These are phyloP conservation scores for Scleromitrula shiraiana DNA, from an alignment of 2,329 filamentous ascomycete genomes.

Conservation along the genomic window DNA sequence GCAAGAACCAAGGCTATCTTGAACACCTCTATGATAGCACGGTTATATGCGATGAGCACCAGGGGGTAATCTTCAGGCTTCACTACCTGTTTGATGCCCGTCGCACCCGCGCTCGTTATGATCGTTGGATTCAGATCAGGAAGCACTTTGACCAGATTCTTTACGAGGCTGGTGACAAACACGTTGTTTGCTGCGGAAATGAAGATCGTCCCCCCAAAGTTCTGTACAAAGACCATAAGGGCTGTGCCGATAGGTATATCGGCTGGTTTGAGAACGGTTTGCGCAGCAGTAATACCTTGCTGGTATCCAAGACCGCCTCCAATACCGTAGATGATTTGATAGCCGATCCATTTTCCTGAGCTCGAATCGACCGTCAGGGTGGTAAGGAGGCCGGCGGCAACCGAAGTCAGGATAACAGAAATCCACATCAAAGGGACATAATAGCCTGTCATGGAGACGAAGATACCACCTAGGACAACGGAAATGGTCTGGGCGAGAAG, in stretches of 20 bases:
- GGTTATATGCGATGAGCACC: constrained; percentile 53
- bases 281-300: constrained; percentile 38
- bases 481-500: constrained; percentile 35
- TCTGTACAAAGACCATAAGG: constrained; percentile 9
- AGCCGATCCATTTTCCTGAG: constrained; percentile 41
- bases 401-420: constrained; percentile 30
- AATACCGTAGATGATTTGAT: constrained; percentile 35
- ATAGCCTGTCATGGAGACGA: constrained; percentile 35
- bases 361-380: constrained; percentile 27
- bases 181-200: constrained; percentile 7
- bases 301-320: constrained; percentile 38
- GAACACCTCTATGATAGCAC: constrained; percentile 49
- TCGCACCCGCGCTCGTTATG: not conserved
- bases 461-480: constrained; percentile 33
- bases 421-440: constrained; percentile 38
- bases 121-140: constrained; percentile 7
- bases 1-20: constrained; percentile 50
- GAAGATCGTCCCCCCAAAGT: constrained; percentile 6
- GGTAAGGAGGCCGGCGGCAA: constrained; percentile 34
- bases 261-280: constrained; percentile 38
- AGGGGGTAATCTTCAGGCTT: no score
- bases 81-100: no score
- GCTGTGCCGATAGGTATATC: constrained; percentile 41
- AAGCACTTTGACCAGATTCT: constrained; percentile 28
- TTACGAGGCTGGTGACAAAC: constrained; percentile 36